These are phyloP conservation scores for Chlamydomonas sp. DNA, from an alignment of 139 green algal species.

Conservation along the genomic window DNA sequence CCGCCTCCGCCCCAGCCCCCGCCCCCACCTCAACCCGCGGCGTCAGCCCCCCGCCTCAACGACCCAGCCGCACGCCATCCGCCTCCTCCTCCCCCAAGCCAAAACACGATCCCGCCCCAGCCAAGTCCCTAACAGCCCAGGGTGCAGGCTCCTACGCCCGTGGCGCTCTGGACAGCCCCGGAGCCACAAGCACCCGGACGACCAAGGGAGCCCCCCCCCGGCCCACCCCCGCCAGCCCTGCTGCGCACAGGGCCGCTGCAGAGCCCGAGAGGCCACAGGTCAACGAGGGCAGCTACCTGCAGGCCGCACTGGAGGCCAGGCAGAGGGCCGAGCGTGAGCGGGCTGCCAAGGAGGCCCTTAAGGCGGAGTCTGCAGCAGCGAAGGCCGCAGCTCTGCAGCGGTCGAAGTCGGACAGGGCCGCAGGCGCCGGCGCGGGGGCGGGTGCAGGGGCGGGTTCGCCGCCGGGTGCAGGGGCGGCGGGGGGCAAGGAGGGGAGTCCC, in stretches of 20 bases:
- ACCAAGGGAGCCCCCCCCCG: background rate
- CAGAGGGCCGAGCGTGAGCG: constrained; percentile 20
- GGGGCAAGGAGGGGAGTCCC: background rate
- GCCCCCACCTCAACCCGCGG: too few species aligned
- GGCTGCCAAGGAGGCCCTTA: constrained; percentile 1
- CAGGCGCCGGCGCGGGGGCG: too few species aligned
- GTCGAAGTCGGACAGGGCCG: background rate
- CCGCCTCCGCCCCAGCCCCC: background rate
- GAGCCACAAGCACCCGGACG: background rate
- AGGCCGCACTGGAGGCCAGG: constrained; percentile 2
- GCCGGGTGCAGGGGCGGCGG: background rate
- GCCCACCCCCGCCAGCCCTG: too few species aligned
- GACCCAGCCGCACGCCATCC: too few species aligned
- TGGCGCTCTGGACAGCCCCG: constrained; percentile 5
- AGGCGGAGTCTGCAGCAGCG: constrained; percentile 12
- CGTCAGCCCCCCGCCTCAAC: too few species aligned
- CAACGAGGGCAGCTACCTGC: constrained; percentile 29
- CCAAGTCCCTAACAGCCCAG: too few species aligned
- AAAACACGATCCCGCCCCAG: too few species aligned
- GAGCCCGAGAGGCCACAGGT: constrained; percentile 6
- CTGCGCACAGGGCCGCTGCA: too few species aligned
- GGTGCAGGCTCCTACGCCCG: too few species aligned
- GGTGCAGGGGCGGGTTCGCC: background rate
- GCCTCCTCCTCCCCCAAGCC: too few species aligned
- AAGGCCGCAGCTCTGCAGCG: constrained; percentile 7